phyloP scores from a whole-genome alignment of 345 rosid species.

The Erysimum cheiranthoides region DNA sequence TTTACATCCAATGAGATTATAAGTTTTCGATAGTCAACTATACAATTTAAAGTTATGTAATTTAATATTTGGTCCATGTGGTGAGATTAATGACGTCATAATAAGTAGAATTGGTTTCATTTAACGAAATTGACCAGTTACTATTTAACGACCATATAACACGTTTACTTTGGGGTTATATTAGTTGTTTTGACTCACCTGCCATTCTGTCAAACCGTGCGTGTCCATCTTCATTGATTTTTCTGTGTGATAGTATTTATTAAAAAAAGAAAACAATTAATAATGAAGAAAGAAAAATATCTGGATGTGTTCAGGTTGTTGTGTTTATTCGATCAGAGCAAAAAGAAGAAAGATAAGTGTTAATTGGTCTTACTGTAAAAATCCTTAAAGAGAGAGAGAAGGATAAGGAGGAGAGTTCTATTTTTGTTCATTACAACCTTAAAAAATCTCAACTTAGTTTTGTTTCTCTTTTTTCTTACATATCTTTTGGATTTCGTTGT shows the following conservation, averaged over 20 bases:
- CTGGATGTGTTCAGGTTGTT: slow-evolving; percentile 36
- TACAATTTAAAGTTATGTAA: too few species aligned
- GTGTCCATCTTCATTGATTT: slow-evolving; percentile 23
- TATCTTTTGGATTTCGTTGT: slow-evolving; percentile 20
- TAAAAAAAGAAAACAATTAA: neutral
- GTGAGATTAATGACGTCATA: neutral
- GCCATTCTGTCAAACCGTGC: slow-evolving; percentile 40
- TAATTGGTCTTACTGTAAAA: slow-evolving; percentile 33
- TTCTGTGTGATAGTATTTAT: neutral
- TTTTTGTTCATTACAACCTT: slow-evolving; percentile 40
- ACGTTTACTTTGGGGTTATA: slow-evolving; percentile 16
- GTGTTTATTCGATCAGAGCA: slow-evolving; percentile 32
- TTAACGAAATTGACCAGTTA: slow-evolving; percentile 13
- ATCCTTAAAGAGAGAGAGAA: slow-evolving; percentile 21
- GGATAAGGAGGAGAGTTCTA: slow-evolving; percentile 25
- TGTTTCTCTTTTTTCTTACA: neutral
- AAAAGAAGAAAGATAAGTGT: slow-evolving; percentile 10
- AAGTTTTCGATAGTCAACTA: too few species aligned
- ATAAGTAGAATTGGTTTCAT: neutral
- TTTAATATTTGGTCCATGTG: too few species aligned
- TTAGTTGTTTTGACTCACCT: slow-evolving; percentile 23
- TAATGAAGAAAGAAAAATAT: slow-evolving; percentile 30
- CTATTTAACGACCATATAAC: neutral
- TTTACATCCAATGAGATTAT: too few species aligned
- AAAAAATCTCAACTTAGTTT: neutral